Percentiles rank a stretch among this genome's conserved stretches.
phyloP scores from a whole-genome alignment of 2,329 filamentous ascomycete genomes.

The Botryotinia globosa region DNA sequence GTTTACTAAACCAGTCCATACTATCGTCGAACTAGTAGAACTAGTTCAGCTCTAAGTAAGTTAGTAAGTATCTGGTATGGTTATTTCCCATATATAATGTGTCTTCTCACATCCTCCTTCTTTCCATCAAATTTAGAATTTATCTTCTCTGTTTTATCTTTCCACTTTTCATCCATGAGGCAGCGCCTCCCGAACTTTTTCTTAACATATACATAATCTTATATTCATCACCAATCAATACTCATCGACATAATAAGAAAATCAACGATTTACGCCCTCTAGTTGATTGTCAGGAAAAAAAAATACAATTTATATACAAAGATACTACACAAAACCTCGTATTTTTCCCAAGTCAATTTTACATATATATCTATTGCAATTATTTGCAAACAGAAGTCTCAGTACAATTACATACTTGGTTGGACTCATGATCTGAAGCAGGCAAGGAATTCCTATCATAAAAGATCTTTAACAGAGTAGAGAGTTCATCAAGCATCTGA shows the following conservation, averaged over 20 bases:
- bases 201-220: background rate
- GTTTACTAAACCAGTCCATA: background rate
- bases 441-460: background rate
- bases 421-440: background rate
- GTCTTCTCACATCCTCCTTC: background rate
- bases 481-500: background rate
- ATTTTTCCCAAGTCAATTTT: background rate
- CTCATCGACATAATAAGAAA: background rate
- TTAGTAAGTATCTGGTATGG: background rate
- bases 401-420: background rate
- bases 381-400: background rate
- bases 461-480: background rate
- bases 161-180: background rate
- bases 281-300: background rate
- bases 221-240: background rate
- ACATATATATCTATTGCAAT: background rate
- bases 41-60: background rate
- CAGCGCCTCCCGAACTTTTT: background rate
- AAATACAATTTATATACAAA: background rate
- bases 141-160: background rate
- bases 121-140: background rate
- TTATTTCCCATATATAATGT: background rate
- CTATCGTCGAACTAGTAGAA: background rate
- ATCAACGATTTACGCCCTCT: background rate
- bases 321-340: background rate